Conservation (phyloP, 2,329 filamentous ascomycete genomes). For the Paecilomyces formosus region DNA sequence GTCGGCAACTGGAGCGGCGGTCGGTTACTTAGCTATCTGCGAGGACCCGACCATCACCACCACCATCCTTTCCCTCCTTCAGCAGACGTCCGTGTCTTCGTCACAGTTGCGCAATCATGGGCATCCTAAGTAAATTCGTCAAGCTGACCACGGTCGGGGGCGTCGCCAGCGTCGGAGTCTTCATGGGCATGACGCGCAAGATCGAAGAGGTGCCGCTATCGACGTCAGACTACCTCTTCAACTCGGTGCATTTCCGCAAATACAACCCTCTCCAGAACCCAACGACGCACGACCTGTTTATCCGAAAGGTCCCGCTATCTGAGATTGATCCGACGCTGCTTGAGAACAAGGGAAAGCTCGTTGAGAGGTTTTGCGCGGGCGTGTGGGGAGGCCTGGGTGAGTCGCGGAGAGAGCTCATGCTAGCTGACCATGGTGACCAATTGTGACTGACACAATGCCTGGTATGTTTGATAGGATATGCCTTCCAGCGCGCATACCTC, state of each 20-base stretch:
- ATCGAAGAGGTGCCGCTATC: constrained; percentile 53
- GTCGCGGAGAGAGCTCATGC: constrained; percentile 13
- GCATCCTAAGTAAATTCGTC: constrained; percentile 40
- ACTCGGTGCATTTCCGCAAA: constrained; percentile 47
- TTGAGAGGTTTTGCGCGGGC: constrained; percentile 59
- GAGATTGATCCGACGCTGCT: constrained; percentile 60
- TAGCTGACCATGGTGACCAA: background rate
- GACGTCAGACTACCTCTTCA: constrained; percentile 55
- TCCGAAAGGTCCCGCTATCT: constrained; percentile 54
- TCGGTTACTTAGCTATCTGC: too few relatives aligned
- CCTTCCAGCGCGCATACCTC: constrained; percentile 51
- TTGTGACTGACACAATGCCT: background rate
- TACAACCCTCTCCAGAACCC: constrained; percentile 59
- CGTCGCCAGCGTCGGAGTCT: constrained; percentile 44
- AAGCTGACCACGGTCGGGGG: constrained; percentile 41
- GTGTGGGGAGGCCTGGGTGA: constrained; percentile 60
- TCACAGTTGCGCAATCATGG: constrained; percentile 35
- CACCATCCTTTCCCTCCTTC: too few relatives aligned
- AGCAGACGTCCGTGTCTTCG: too few relatives aligned
- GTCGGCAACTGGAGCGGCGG: too few relatives aligned
- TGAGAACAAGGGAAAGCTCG: constrained; percentile 53
- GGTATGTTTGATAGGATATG: constrained; percentile 22
- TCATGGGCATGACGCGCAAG: constrained; percentile 48
- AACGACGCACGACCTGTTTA: constrained; percentile 56
- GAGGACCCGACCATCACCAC: too few relatives aligned